Evolutionary conservation across 768 basidiomycete genomes (phyloP), one percentile per base, ranked within the genome.

Genomic region (Mycena haematopus): DNA sequence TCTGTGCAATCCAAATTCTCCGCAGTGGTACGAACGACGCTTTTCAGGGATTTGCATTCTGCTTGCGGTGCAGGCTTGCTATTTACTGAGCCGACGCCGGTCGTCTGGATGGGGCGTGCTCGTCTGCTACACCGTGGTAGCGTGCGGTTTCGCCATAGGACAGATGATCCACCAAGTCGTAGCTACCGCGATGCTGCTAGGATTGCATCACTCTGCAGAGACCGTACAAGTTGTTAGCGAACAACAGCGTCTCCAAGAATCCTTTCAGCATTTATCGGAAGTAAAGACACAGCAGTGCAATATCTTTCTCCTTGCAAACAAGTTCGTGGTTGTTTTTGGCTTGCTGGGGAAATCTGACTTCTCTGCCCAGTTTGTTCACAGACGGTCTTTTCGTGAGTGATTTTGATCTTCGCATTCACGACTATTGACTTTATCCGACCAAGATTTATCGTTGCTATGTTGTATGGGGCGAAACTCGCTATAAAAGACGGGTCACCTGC

Each of bases 391-490:
- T 52, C 35, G 35, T 52, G 6, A 7, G 40, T 42, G 19, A 42
- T 10, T n/a, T 7, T 7, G 13, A 13, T 15, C 36, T 11, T 14
- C 36, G 36, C 36, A 36, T 13, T 14, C 36, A 36, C n/a, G n/a
- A n/a, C n/a, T n/a, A n/a, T 36, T 36, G 13, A 10, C 13, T 36
- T 36, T 36, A 36, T 42, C n/a, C 19, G 17, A 2, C 40, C 40
- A 6, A 60, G 59, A 60, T 47, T n/a, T 60, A 60, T 53, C 51
- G 52, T 3, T 60, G 59, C 27, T 60, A 53, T 15, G 36, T 25
- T 3, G 46, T 60, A n/a, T 60, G 59, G 59, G 36, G 44, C 21
- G 22, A 24, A 6, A 29, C 50, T 25, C 44, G 45, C 7, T 29
- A 53, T 24, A 27, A 13, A 36, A 53, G 7, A 21, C 33, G 25